phyloP scores from a whole-genome alignment of 2,329 filamentous ascomycete species.

The Stagonosporopsis chrysanthemi region DNA sequence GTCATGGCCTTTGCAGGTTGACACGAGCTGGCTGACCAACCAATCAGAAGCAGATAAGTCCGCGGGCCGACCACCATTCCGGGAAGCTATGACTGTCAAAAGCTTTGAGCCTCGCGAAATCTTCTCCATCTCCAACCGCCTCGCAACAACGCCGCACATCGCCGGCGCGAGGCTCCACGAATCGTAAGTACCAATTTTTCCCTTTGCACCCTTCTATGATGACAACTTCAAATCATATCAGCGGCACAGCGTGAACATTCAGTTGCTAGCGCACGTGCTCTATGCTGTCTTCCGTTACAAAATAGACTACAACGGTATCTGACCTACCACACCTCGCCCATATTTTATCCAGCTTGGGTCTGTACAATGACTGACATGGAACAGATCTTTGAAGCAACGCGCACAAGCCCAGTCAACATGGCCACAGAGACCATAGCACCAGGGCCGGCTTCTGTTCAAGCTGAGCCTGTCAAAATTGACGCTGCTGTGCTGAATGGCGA shows the following conservation, averaged over 20 bases:
- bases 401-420: slow-evolving; percentile 21
- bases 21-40: not conserved
- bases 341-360: not conserved
- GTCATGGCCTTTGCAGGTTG: not conserved
- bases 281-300: slow-evolving; percentile 26
- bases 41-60: slow-evolving; percentile 11
- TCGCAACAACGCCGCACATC: slow-evolving; percentile 12
- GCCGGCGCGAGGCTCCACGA: slow-evolving; percentile 9
- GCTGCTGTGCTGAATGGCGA: slow-evolving; percentile 19
- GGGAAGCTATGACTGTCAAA: slow-evolving; percentile 14
- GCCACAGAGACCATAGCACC: slow-evolving; percentile 15
- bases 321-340: slow-evolving; percentile 5
- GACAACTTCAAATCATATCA: slow-evolving; percentile 24
- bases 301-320: slow-evolving; percentile 28
- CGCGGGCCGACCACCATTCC: slow-evolving; percentile 16
- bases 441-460: slow-evolving; percentile 18
- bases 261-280: slow-evolving; percentile 24
- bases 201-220: slow-evolving; percentile 16
- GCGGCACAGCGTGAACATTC: slow-evolving; percentile 23
- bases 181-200: slow-evolving; percentile 13
- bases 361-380: slow-evolving; percentile 1
- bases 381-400: slow-evolving; percentile 1
- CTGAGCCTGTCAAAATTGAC: slow-evolving; percentile 14
- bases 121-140: slow-evolving; percentile 5
- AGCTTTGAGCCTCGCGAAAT: slow-evolving; percentile 12